These are phyloP conservation scores for Rhazya stricta DNA, from an alignment of 257 asterid species.

Conservation along the genomic window DNA sequence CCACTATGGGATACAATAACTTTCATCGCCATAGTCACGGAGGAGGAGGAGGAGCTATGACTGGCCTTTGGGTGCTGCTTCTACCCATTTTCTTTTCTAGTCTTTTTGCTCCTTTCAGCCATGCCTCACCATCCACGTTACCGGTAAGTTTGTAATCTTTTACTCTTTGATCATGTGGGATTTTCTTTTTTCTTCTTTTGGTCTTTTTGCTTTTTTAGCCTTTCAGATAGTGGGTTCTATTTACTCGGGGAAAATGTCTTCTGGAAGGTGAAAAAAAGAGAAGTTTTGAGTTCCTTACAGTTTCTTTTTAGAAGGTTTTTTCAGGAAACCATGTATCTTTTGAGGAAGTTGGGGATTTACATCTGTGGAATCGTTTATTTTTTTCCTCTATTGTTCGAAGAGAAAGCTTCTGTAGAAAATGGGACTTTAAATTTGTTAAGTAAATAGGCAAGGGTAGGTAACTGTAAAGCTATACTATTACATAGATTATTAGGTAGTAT, in stretches of 20 bases:
- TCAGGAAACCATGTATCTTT: constrained; percentile 17
- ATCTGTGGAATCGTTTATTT: neutral
- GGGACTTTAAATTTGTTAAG: neutral
- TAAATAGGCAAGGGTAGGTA: neutral
- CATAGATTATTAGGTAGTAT: neutral
- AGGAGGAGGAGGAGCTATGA: constrained; percentile 77
- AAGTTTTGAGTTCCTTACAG: neutral
- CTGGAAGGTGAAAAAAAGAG: constrained; percentile 7
- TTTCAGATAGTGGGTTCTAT: constrained; percentile 1
- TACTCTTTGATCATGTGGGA: constrained; percentile 3
- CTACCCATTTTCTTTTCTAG: constrained; percentile 50
- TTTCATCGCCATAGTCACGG: constrained; percentile 37
- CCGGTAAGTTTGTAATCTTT: constrained; percentile 41
- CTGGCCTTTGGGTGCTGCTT: constrained; percentile 60
- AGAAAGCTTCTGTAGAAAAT: neutral
- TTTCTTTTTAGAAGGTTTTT: constrained; percentile 8
- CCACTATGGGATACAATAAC: constrained; percentile 35
- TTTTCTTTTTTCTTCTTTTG: constrained; percentile 1
- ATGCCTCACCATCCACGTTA: constrained; percentile 63
- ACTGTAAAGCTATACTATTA: neutral
- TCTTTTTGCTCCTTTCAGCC: constrained; percentile 54
- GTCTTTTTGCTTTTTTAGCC: neutral
- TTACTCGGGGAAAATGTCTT: constrained; percentile 11
- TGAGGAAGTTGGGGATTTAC: constrained; percentile 1
- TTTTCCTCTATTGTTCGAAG: neutral